phyloP scores from a whole-genome alignment of 805 yeast genomes.

The Lipomyces sp. region DNA sequence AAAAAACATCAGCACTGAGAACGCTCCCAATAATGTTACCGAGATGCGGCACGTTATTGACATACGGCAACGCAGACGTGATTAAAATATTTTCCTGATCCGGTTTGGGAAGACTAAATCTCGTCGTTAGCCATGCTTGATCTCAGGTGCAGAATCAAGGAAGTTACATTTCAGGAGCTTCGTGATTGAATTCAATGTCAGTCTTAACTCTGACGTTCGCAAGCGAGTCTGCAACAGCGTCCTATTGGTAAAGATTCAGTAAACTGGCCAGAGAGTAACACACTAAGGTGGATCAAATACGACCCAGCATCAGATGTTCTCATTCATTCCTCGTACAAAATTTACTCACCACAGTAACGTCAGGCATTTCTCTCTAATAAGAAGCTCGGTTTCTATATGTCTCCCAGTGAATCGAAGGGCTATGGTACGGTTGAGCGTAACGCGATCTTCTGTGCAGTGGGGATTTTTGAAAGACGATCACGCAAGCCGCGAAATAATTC shows the following conservation, averaged over 20 bases:
- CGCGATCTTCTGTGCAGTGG: not conserved
- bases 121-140: not conserved
- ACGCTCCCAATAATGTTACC: conserved; percentile 98
- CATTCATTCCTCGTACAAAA: not conserved
- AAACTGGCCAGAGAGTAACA: not conserved
- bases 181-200: conserved; percentile 25
- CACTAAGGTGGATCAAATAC: not conserved
- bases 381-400: not conserved
- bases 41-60: conserved; percentile 96
- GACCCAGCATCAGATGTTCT: not conserved
- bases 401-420: not conserved
- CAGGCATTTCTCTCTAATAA: not conserved
- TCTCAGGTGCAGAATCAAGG: not conserved
- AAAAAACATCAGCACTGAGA: conserved; percentile 88
- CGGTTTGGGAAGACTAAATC: conserved; percentile 58
- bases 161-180: conserved; percentile 27
- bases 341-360: not conserved
- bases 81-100: conserved; percentile 81
- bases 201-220: conserved; percentile 19
- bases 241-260: conserved; percentile 12
- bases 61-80: conserved; percentile 97
- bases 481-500: not conserved
- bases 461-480: not conserved
- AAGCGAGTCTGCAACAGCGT: conserved; percentile 17
- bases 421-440: conserved; percentile 1